These are phyloP conservation scores for Talaromyces sp. DNA, from an alignment of 2,329 filamentous ascomycete genomes.

Conservation along the genomic window DNA sequence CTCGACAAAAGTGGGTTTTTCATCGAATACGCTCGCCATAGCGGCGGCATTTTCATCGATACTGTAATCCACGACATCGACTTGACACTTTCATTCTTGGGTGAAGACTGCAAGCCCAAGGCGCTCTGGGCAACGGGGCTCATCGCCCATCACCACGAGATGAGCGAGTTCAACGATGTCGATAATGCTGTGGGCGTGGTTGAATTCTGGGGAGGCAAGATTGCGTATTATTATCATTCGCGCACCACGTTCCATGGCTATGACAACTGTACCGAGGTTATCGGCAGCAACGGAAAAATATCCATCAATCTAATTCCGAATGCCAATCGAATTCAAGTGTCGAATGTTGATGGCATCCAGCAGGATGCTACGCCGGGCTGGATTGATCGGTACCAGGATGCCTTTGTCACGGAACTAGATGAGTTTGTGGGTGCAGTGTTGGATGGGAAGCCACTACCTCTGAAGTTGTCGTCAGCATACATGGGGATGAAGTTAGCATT, in stretches of 20 bases:
- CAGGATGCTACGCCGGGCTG: conserved; percentile 58
- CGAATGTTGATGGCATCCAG: conserved; percentile 50
- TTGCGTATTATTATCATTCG: conserved; percentile 60
- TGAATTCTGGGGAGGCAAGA: conserved; percentile 60
- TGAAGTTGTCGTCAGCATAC: conserved; percentile 40
- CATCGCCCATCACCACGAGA: conserved; percentile 54
- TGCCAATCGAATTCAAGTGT: conserved; percentile 51
- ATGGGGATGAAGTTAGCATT: background rate
- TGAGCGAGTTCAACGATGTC: conserved; percentile 54
- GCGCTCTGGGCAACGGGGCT: conserved; percentile 53
- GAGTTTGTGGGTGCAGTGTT: conserved; percentile 58
- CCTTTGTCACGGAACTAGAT: conserved; percentile 58
- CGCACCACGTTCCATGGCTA: conserved; percentile 66
- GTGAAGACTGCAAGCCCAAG: conserved; percentile 48
- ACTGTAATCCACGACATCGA: conserved; percentile 68
- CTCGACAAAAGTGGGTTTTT: conserved; percentile 63
- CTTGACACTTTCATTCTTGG: conserved; percentile 60
- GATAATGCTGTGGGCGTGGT: conserved; percentile 61
- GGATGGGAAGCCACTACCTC: conserved; percentile 50
- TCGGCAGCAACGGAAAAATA: conserved; percentile 61
- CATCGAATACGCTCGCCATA: conserved; percentile 60
- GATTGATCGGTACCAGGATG: conserved; percentile 58
- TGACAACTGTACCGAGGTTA: conserved; percentile 62
- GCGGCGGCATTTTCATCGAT: conserved; percentile 66
- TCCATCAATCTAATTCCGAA: conserved; percentile 56